Percentiles rank a stretch among this genome's conserved stretches.
These are phyloP conservation scores for Pleodorina starrii DNA, from an alignment of 139 green algal species.

Conservation along the genomic window DNA sequence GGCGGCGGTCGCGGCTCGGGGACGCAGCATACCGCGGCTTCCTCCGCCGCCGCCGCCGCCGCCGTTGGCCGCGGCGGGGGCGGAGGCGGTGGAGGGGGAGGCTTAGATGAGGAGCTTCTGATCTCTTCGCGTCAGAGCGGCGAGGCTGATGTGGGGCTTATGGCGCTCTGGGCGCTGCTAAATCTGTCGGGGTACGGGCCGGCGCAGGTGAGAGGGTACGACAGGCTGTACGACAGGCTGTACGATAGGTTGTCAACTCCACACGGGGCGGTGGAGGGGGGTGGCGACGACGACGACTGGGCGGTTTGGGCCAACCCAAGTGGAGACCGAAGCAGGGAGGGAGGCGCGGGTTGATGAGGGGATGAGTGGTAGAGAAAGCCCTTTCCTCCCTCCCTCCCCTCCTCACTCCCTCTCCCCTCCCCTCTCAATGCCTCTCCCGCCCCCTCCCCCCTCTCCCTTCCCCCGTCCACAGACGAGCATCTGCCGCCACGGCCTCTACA, in stretches of 20 bases:
- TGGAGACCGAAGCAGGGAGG: too few relatives aligned
- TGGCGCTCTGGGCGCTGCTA: constrained; percentile 60
- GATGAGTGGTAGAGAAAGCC: too few relatives aligned
- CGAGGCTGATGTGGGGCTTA: constrained; percentile 56
- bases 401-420: background rate
- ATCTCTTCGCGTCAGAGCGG: constrained; percentile 28
- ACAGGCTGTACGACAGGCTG: background rate
- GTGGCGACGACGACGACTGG: too few relatives aligned
- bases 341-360: too few relatives aligned
- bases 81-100: background rate
- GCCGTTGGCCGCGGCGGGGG: background rate
- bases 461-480: constrained; percentile 31
- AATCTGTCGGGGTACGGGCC: constrained; percentile 55
- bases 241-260: too few relatives aligned
- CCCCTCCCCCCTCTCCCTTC: background rate
- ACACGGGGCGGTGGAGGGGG: too few relatives aligned
- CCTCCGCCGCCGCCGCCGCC: background rate
- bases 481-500: constrained; percentile 66
- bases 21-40: too few relatives aligned
- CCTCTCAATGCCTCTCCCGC: background rate
- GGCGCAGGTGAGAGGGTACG: constrained; percentile 51
- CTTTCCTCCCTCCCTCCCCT: background rate
- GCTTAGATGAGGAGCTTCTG: constrained; percentile 30
- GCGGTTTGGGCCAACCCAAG: too few relatives aligned
- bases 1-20: background rate